Evolutionary conservation across 2,329 filamentous ascomycete genomes (phyloP).

Genomic region (Colletotrichum paranaense): DNA sequence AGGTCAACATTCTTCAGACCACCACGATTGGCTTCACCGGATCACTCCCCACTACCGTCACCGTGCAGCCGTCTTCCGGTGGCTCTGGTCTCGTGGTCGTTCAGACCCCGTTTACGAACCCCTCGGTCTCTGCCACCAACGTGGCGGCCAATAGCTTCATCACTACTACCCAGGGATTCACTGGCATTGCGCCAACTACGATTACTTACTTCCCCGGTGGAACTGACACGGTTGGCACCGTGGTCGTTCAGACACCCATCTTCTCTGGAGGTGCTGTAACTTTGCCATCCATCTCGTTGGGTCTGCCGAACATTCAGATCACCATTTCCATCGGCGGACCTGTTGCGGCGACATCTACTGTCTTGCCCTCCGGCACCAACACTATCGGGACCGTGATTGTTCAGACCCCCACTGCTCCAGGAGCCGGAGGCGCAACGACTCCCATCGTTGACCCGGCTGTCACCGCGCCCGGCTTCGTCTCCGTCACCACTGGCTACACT

Average conservation of each 20-base stretch:
- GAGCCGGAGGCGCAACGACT: background rate
- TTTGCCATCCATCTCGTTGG: background rate
- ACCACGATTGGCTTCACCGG: constrained; percentile 25
- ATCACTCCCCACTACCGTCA: constrained; percentile 12
- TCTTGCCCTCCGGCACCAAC: background rate
- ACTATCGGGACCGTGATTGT: constrained; percentile 6
- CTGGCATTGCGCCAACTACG: constrained; percentile 7
- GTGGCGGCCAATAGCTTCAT: constrained; percentile 16
- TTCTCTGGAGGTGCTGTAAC: constrained; percentile 7
- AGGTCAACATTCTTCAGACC: constrained; percentile 16
- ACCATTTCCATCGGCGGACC: background rate
- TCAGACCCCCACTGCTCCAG: constrained; percentile 6
- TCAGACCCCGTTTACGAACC: constrained; percentile 18
- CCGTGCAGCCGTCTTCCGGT: constrained; percentile 23
- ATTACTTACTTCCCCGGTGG: constrained; percentile 21
- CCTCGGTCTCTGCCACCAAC: background rate
- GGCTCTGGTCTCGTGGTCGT: constrained; percentile 30
- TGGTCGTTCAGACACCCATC: constrained; percentile 29
- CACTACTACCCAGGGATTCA: constrained; percentile 18
- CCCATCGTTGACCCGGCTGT: background rate
- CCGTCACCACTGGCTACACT: background rate
- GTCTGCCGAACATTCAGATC: background rate
- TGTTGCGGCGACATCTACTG: background rate
- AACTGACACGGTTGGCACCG: constrained; percentile 13
- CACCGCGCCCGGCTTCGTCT: background rate